phyloP scores from a whole-genome alignment of 2,329 filamentous ascomycete genomes.

The Daldinia eschscholtzii region DNA sequence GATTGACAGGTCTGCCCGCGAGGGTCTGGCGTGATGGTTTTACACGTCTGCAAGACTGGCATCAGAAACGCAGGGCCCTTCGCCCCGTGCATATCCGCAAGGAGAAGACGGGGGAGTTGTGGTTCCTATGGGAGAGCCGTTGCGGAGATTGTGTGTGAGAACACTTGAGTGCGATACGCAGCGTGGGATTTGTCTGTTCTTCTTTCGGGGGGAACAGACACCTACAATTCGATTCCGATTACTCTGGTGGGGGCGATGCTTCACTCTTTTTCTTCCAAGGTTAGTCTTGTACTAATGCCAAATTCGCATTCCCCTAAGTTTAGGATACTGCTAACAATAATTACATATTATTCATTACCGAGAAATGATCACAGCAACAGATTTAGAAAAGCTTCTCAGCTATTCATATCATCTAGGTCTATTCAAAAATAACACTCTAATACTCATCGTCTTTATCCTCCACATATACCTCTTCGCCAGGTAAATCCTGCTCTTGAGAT shows the following conservation, averaged over 20 bases:
- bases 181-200: constrained; percentile 67
- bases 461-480: not conserved
- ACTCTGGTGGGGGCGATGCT: constrained; percentile 86
- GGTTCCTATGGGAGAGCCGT: constrained; percentile 87
- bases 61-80: constrained; percentile 87
- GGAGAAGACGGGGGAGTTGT: constrained; percentile 54
- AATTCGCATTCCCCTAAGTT: constrained; percentile 19
- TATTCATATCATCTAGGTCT: not conserved
- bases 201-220: constrained; percentile 51
- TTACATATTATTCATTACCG: constrained; percentile 3
- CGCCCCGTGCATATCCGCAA: constrained; percentile 50
- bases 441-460: not conserved
- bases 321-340: constrained; percentile 52
- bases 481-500: constrained; percentile 6
- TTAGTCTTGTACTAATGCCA: constrained; percentile 45
- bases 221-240: constrained; percentile 93
- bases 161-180: constrained; percentile 97
- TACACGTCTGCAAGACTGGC: constrained; percentile 82
- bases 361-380: not conserved
- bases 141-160: constrained; percentile 90
- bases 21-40: constrained; percentile 82
- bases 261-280: constrained; percentile 60
- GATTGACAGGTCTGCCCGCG: constrained; percentile 76
- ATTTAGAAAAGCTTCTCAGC: not conserved
- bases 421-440: not conserved